Base-by-base conservation (phyloP, 2,329 filamentous ascomycete genomes). In the Fonsecaea pugnacius region DNA sequence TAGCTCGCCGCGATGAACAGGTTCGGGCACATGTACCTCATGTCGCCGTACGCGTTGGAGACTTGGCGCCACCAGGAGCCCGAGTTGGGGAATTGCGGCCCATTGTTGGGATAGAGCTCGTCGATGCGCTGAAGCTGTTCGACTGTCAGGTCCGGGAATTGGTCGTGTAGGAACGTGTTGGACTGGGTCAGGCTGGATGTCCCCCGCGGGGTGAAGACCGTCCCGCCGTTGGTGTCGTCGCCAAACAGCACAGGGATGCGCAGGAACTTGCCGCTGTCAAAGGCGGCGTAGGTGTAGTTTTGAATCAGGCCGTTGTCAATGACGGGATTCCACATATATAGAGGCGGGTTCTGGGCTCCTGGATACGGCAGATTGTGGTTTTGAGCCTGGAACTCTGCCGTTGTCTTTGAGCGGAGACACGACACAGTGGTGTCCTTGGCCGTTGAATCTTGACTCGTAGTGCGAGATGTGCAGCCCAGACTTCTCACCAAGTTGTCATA, bases 151-250 rank as follows among this genome's bases (percentile, higher is more conserved):
- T 77, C 78, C 0, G 87, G 84, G 67, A 85, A 89, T 67, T 90
- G 84, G 62, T 82, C 75, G 52, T 81, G 78, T 2, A 90, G 74
- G 71, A 88, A 90, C 2, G 73, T 75, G 70, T 87, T 79, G 70
- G 83, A 83, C 33, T 84, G 75, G 1, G 72, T 74, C 2, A 80
- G 71, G 24, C 78, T 84, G 43, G 78, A 76, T 1, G 84, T 82
- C 33, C 73, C 75, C 21, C 74, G 72, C 0, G 87, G 85, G 0
- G 83, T 81, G 72, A 89, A 90, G 4, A 82, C 75, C 0, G 87
- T 89, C 38, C 88, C 89, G 74, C 88, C 88, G 73, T 91, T 86
- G 3, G 85, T 86, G 73, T 84, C 84, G 68, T 85, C 82, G 58
- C 85, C 84, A 68, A 82, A 83, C 63, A 86, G 84, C 10, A 83